Evolutionary conservation across 108 stramenopile species (phyloP), one percentile per base, ranked within the genome.

Genomic region (Cafeteria roenbergensis): DNA sequence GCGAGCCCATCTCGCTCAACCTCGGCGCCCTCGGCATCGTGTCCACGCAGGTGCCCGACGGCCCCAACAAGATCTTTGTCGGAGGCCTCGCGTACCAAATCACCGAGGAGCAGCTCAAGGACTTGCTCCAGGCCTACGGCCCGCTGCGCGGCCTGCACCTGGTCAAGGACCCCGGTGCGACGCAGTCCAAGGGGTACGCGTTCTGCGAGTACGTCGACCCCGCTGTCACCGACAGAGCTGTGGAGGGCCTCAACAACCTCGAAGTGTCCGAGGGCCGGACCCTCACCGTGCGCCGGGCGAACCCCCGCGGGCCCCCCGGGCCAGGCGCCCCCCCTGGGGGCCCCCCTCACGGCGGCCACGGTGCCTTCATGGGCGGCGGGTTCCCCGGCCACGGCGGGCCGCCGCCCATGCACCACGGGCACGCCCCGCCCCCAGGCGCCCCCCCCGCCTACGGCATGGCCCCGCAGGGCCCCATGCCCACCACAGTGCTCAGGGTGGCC

Each of bases 41-140:
- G n/a, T 71, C 75, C 25, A 69, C 76, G 36, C 86, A 77, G 24
- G 94, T 98, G n/a, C 82, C 80, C 27, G 97, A 97, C 77, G 88
- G 94, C 32, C 93, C 93, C 51, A 88, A 94, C 78, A 99, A 95
- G 79, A 82, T 99, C n/a, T 99, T 99, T 69, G 85, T 99, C 61
- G 94, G 97, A 22, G 97, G 97, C 20, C 78, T 99, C 32, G 94
- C 93, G 20, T 90, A 95, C 70, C 89, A 95, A 67, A 73, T 99
- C 52, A 75, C 77, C 8, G 94, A 94, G 51, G 76, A 82, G 33
- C 90, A 97, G 77, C 87, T 95, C 3, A 67, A 85, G 62, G 92
- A 99, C 78, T 77, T 99, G 53, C 72, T 99, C 53, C 65, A 76
- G 60, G 88, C 94, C 0, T 96, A 92, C 75, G 97, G 97, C 1